A percentile compares a stretch with the other conserved stretches of the same genome.
phyloP scores from a whole-genome alignment of 371 early-diverging fungal genomes.

The Apophysomyces ossiformis region DNA sequence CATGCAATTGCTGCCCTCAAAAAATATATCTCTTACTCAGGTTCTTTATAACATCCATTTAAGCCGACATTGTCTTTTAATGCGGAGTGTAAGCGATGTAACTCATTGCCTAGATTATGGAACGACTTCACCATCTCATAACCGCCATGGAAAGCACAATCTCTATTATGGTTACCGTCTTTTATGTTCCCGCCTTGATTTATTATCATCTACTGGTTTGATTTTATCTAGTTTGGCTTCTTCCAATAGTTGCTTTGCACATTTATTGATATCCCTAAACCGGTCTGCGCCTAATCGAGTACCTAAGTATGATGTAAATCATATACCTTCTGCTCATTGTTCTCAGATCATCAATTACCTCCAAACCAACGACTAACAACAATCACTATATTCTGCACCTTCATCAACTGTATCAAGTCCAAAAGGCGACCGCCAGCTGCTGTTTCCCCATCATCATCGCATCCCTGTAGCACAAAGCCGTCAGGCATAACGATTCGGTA shows the following conservation, averaged over 20 bases:
- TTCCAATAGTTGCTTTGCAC: conserved; percentile 64
- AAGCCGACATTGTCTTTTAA: no score
- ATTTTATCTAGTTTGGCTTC: conserved; percentile 33
- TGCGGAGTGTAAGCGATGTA: no score
- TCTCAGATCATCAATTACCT: conserved; percentile 44
- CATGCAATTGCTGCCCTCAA: no score
- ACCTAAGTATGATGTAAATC: conserved; percentile 59
- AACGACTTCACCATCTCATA: no score
- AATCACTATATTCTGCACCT: conserved; percentile 65
- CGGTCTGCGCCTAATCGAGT: conserved; percentile 69
- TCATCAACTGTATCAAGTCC: conserved; percentile 66
- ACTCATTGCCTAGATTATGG: no score
- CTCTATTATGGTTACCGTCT: neutral
- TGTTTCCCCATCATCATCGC: conserved; percentile 71
- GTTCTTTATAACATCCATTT: no score
- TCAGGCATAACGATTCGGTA: conserved; percentile 65
- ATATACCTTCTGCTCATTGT: conserved; percentile 7
- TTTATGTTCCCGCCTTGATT: neutral
- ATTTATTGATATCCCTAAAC: conserved; percentile 81
- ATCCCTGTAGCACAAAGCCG: conserved; percentile 53
- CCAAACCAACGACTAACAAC: conserved; percentile 85
- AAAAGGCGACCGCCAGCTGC: conserved; percentile 67
- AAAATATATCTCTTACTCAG: no score
- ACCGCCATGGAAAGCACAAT: no score
- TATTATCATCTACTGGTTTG: neutral